Conservation (phyloP, 2,329 filamentous ascomycete species). For the Coccinonectria pachysandricola region DNA sequence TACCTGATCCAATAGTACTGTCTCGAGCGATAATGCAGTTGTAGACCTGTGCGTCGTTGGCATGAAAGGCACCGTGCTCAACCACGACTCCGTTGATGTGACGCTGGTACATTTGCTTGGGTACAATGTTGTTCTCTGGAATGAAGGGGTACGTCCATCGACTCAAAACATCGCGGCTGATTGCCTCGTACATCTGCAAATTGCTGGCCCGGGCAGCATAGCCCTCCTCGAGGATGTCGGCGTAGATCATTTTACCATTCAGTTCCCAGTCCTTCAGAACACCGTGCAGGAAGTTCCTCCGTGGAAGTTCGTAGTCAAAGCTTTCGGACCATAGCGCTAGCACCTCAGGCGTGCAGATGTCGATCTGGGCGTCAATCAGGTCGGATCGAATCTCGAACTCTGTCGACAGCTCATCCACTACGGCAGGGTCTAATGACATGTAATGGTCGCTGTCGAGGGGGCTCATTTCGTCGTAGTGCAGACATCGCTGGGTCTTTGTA, state of each 20-base stretch:
- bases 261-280: slow-evolving; percentile 95
- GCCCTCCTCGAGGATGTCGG: slow-evolving; percentile 70
- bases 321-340: slow-evolving; percentile 93
- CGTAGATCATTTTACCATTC: slow-evolving; percentile 94
- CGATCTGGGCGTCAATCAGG: slow-evolving; percentile 86
- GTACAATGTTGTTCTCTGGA: slow-evolving; percentile 77
- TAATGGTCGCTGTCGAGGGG: slow-evolving; percentile 55
- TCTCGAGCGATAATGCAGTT: slow-evolving; percentile 68
- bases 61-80: slow-evolving; percentile 66
- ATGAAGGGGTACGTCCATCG: slow-evolving; percentile 84
- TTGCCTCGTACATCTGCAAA: slow-evolving; percentile 78
- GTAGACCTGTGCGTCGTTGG: slow-evolving; percentile 59
- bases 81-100: slow-evolving; percentile 62
- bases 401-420: slow-evolving; percentile 57
- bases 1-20: slow-evolving; percentile 64
- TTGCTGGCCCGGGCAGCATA: slow-evolving; percentile 83
- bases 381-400: slow-evolving; percentile 81
- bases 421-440: slow-evolving; percentile 64
- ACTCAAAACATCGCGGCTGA: slow-evolving; percentile 76
- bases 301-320: slow-evolving; percentile 88
- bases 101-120: slow-evolving; percentile 65
- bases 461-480: slow-evolving; percentile 90
- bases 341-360: slow-evolving; percentile 95
- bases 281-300: slow-evolving; percentile 80
- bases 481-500: slow-evolving; percentile 64